Evolutionary conservation across 1,139 yeast species (phyloP).

Genomic region (Spencermartinsiella ligniputridi): DNA sequence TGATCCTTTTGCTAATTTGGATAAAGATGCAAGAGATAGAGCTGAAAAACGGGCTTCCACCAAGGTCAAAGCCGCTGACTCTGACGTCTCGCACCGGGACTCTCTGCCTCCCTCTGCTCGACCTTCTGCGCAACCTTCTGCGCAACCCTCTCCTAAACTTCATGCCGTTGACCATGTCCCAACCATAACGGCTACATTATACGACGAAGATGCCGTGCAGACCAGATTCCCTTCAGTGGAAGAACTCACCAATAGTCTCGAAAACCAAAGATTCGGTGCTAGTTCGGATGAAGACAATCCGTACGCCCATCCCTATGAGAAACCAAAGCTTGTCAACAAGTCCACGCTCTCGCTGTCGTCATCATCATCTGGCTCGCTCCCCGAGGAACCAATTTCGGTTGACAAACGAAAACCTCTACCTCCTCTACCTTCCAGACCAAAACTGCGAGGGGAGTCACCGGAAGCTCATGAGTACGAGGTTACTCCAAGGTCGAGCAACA

Average conservation of each 20-base stretch:
- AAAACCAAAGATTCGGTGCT: constrained; percentile 11
- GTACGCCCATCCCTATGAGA: constrained; percentile 1
- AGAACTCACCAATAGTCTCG: constrained; percentile 29
- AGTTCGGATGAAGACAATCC: neutral
- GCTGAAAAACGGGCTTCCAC: neutral
- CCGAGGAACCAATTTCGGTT: neutral
- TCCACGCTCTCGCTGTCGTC: constrained; percentile 7
- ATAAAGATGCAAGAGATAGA: neutral
- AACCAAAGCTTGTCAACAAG: neutral
- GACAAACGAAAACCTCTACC: constrained; percentile 2
- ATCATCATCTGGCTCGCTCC: constrained; percentile 12
- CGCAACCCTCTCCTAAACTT: constrained; percentile 1
- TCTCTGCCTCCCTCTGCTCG: neutral
- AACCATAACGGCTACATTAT: constrained; percentile 6
- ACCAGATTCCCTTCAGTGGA: constrained; percentile 34
- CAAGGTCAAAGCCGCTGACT: neutral
- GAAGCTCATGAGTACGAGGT: neutral
- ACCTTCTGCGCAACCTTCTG: neutral
- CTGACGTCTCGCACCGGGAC: neutral
- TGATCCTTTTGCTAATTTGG: neutral
- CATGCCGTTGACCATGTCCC: constrained; percentile 3
- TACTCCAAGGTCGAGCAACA: neutral
- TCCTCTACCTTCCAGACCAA: neutral
- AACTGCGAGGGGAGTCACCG: neutral
- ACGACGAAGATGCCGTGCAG: constrained; percentile 13